phyloP scores from a whole-genome alignment of 73 alveolate species.

The Paramecium tetraurelia region DNA sequence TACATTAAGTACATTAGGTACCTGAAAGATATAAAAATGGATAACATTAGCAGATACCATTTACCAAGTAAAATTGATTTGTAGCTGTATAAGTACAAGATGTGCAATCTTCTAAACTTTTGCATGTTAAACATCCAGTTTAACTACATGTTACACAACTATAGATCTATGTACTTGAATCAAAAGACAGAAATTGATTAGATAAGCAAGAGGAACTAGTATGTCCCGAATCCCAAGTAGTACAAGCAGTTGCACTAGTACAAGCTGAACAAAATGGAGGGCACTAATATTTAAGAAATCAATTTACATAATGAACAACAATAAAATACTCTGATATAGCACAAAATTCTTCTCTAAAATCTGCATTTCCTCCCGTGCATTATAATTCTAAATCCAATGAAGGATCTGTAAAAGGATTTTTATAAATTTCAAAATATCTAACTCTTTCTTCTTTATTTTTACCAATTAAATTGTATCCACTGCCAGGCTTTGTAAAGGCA shows the following conservation, averaged over 20 bases:
- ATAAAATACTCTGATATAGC: background rate
- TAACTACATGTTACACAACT: background rate
- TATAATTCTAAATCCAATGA: background rate
- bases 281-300: background rate
- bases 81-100: background rate
- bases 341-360: background rate
- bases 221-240: background rate
- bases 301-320: background rate
- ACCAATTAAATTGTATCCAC: background rate
- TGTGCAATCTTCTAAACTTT: background rate
- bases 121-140: background rate
- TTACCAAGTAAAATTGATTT: background rate
- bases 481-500: background rate
- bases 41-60: background rate
- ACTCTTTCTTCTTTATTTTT: background rate
- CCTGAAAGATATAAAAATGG: background rate
- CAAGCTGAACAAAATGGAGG: background rate
- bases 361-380: background rate
- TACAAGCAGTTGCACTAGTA: background rate
- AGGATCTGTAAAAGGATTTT: background rate
- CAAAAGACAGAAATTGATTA: background rate
- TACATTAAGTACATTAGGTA: background rate
- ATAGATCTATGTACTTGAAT: background rate
- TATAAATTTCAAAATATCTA: background rate
- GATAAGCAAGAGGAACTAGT: background rate